These are phyloP conservation scores for Rubus parviflorus DNA, from an alignment of 306 rosid genomes.

Conservation along the genomic window DNA sequence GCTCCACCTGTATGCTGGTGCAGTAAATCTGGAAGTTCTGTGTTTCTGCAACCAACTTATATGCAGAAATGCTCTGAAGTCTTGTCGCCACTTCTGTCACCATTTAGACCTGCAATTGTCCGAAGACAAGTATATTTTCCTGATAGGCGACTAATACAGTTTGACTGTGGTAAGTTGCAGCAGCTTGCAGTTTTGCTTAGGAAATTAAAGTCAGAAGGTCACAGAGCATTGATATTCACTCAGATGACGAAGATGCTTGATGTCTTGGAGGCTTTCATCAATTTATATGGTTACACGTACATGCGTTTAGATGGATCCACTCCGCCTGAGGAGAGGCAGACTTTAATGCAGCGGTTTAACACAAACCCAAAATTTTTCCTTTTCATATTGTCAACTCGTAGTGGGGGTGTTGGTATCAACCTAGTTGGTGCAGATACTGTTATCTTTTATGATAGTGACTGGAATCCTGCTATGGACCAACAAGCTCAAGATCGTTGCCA, in stretches of 20 bases:
- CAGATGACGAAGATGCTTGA: slow-evolving; percentile 99
- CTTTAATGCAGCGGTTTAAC: slow-evolving; percentile 93
- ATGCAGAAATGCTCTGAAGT: slow-evolving; percentile 63
- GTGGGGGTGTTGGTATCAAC: slow-evolving; percentile 99
- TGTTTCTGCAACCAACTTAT: slow-evolving; percentile 62
- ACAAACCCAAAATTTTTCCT: slow-evolving; percentile 90
- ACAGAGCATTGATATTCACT: slow-evolving; percentile 87
- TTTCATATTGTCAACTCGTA: slow-evolving; percentile 95
- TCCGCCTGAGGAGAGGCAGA: slow-evolving; percentile 96
- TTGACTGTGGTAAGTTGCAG: slow-evolving; percentile 95
- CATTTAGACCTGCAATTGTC: slow-evolving; percentile 91
- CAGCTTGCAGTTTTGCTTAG: slow-evolving; percentile 81
- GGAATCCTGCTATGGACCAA: slow-evolving; percentile 99
- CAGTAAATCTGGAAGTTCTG: slow-evolving; percentile 57
- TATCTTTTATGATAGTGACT: slow-evolving; percentile 95
- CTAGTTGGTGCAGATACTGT: slow-evolving; percentile 99
- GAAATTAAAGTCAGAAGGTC: slow-evolving; percentile 88
- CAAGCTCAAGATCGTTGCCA: slow-evolving; percentile 99
- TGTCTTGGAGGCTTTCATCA: slow-evolving; percentile 88
- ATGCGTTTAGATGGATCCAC: slow-evolving; percentile 99
- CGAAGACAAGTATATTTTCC: slow-evolving; percentile 98
- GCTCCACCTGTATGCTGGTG: slow-evolving; percentile 88
- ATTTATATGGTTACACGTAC: slow-evolving; percentile 95
- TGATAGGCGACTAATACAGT: slow-evolving; percentile 95
- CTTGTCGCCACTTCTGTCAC: slow-evolving; percentile 72